Base-by-base conservation (phyloP, 257 asterid species). In the Ilex aquifolium region DNA sequence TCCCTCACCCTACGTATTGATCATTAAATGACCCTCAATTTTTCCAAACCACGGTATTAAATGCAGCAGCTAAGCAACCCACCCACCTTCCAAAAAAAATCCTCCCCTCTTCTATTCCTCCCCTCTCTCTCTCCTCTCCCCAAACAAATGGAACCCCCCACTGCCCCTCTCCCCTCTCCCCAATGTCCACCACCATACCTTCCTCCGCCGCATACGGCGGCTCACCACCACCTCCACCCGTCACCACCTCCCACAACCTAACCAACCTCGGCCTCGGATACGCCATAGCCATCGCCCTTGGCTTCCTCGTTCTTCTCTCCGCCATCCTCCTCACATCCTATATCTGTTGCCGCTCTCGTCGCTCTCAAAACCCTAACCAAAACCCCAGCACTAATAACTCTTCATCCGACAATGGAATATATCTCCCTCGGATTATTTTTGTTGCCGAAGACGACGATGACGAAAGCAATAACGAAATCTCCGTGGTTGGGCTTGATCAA, bases 281-380 rank as follows among this genome's bases (percentile, higher is more conserved):
- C 74, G 84, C 88, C 66, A 86, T 88, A 48, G 88, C 95, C 65
- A 73, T 87, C 68, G 84, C 95, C 59, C 80, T 86, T 1, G 95
- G 91, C 31, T 91, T 85, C 77, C 95, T 91, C 61, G 88, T 86
- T 16, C 85, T 91, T 65, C 77, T 85, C 84, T 88, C 95, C 76
- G 59, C 86, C 29, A 10, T 85, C 70, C 76, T 91, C 70, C 79
- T 91, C 30, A 64, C 90, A 44, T 80, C 97, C 72, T 91, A 88
- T 81, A 63, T 85, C 69, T 91, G 89, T 86, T 87, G 85, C 85
- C 95, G 56, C 56, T n/a, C 17, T n/a, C 17, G 56, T 14, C 56
- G 86, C 21, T 86, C 88, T 17, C 94, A 89, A 55, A 83, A 84
- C 46, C 80, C 71, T 13, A 6, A 7, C 4, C 29, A 59, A 44